Conservation (phyloP, 2,329 filamentous ascomycete genomes). For the Orbilia brochopaga region DNA sequence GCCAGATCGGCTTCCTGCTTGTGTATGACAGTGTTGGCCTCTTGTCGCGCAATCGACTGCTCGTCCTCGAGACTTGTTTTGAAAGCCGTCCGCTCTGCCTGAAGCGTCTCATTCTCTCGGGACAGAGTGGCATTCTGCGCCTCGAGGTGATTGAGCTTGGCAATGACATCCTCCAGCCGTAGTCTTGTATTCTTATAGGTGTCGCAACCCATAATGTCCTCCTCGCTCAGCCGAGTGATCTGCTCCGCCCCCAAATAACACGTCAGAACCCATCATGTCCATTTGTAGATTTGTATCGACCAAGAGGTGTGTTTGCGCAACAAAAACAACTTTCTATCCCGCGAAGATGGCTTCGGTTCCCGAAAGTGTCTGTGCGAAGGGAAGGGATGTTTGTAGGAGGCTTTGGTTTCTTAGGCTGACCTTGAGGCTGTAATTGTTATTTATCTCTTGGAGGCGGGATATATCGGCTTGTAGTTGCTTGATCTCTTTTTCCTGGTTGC, state of each 20-base stretch:
- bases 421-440: constrained; percentile 69
- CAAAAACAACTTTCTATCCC: constrained; percentile 50
- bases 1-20: constrained; percentile 83
- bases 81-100: constrained; percentile 84
- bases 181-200: constrained; percentile 89
- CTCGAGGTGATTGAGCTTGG: constrained; percentile 87
- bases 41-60: constrained; percentile 71
- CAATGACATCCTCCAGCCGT: constrained; percentile 91
- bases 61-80: constrained; percentile 82
- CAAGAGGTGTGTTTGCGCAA: constrained; percentile 6
- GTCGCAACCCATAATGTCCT: constrained; percentile 91
- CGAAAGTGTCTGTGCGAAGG: constrained; percentile 48
- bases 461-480: constrained; percentile 79
- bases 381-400: constrained; percentile 30
- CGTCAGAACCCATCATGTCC: constrained; percentile 50
- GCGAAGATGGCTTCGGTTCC: constrained; percentile 48
- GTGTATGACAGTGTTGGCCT: constrained; percentile 81
- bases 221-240: constrained; percentile 78
- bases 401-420: constrained; percentile 52
- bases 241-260: constrained; percentile 57
- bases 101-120: constrained; percentile 82
- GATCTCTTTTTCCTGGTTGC: constrained; percentile 87
- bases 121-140: constrained; percentile 82
- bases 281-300: constrained; percentile 28
- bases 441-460: constrained; percentile 74